Evolutionary conservation across 805 yeast genomes (phyloP).

Genomic region (Starmerella vitae): DNA sequence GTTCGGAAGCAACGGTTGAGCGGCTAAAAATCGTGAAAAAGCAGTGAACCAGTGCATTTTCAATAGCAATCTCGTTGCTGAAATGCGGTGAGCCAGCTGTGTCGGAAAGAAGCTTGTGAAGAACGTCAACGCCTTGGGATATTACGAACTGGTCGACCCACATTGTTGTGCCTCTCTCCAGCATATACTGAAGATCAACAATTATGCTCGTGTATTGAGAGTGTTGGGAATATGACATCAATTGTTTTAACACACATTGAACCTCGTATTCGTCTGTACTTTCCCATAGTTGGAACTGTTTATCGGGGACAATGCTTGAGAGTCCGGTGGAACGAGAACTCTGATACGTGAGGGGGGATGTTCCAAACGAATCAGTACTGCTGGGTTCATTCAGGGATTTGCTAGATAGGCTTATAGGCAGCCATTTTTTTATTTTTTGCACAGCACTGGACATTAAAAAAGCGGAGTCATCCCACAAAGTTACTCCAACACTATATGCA

Average conservation of each 20-base stretch:
- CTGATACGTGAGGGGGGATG: too few species aligned
- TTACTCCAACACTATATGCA: too few species aligned
- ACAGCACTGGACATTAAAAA: too few species aligned
- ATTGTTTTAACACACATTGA: conserved; percentile 2
- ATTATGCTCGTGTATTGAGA: not conserved
- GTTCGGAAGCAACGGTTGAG: conserved; percentile 1
- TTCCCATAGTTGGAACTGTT: conserved; percentile 5
- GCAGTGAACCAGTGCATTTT: conserved; percentile 3
- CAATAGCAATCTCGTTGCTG: conserved; percentile 1
- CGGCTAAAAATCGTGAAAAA: not conserved
- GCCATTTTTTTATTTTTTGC: too few species aligned
- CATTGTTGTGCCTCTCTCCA: not conserved
- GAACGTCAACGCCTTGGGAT: conserved; percentile 6
- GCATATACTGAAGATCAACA: not conserved
- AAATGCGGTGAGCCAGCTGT: conserved; percentile 1
- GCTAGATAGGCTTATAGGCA: too few species aligned
- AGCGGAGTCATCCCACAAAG: too few species aligned
- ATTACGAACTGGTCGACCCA: conserved; percentile 11
- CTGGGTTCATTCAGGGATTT: too few species aligned
- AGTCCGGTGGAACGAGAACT: too few species aligned
- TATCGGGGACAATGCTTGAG: not conserved
- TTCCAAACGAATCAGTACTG: too few species aligned
- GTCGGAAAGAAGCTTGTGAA: conserved; percentile 8
- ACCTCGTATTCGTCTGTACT: conserved; percentile 11
- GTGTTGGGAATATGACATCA: not conserved